phyloP scores from a whole-genome alignment of 768 basidiomycete genomes.

The Artomyces pyxidatus region DNA sequence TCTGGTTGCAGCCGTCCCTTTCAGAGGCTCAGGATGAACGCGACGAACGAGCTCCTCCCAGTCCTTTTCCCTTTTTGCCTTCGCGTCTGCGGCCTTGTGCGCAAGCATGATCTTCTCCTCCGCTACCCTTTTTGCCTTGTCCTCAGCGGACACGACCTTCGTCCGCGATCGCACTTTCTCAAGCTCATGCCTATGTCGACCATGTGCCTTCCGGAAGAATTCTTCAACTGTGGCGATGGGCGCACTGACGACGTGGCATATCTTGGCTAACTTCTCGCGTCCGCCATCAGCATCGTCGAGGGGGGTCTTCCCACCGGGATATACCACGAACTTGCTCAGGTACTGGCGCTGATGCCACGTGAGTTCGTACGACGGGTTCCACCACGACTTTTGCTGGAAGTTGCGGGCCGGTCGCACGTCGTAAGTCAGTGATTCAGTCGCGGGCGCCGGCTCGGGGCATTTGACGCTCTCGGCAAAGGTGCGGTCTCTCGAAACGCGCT shows the following conservation, averaged over 20 bases:
- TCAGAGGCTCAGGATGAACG: conserved; percentile 46
- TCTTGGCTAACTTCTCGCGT: conserved; percentile 32
- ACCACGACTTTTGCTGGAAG: conserved; percentile 52
- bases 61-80: conserved; percentile 47
- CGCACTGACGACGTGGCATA: conserved; percentile 48
- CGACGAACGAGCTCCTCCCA: conserved; percentile 53
- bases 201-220: conserved; percentile 34
- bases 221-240: conserved; percentile 39
- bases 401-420: conserved; percentile 32
- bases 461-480: conserved; percentile 19
- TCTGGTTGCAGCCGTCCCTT: conserved; percentile 39
- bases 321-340: conserved; percentile 43
- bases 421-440: conserved; percentile 20
- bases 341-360: conserved; percentile 65
- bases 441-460: too few species aligned
- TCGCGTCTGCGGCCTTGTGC: conserved; percentile 58
- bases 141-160: conserved; percentile 19
- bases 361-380: conserved; percentile 53
- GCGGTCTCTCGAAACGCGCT: conserved; percentile 36
- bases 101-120: conserved; percentile 47
- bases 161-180: neutral
- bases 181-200: conserved; percentile 29
- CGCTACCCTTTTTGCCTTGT: conserved; percentile 27
- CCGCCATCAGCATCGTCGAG: conserved; percentile 39
- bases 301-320: conserved; percentile 34